Evolutionary conservation across 768 basidiomycete species (phyloP), one percentile per base, ranked within the genome.

Genomic region (Heimioporus sp.): DNA sequence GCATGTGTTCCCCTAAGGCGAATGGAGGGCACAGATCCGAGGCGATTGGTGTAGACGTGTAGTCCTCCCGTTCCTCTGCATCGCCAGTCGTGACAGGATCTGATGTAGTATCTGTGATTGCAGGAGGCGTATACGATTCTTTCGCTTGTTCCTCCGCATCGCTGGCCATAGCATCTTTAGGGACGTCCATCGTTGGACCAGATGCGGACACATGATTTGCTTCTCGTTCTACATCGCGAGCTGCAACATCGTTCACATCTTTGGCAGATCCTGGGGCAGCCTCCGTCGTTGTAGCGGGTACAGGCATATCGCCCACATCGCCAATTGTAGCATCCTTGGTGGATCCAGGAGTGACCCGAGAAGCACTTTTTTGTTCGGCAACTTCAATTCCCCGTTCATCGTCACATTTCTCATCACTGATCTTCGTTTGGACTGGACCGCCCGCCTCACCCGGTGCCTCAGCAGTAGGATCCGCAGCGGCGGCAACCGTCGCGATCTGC

Each of bases 371-470:
- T 20, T 52, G 52, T 6, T 37, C 48, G 21, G 28, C 34, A 10
- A 39, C 20, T 17, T 38, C 35, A 2, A 9, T 17, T 4, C 15
- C 24, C 1, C n/a, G 9, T 7, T 46, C 36, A 7, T 4, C 9
- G 16, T 11, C 47, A 15, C 11, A 42, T 10, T 42, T 43, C 11
- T 16, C 41, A 20, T 47, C 48, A 13, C 11, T 32, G 2, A 21
- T 20, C 49, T 40, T 59, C 28, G 32, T 42, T 39, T 55, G 63
- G 13, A 10, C n/a, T 16, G 19, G 11, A 16, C 34, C 37, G 2
- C 43, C 54, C 10, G 2, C 44, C 16, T 43, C 59, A 10, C 8
- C 24, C 5, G 16, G 20, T 43, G 7, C 41, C 32, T 52, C 53
- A 42, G 52, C 24, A 12, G 17, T 20, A 2, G 44, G 20, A 11